These are phyloP conservation scores for Colletotrichum gloeosporioides DNA, from an alignment of 2,329 filamentous ascomycete genomes.

Conservation along the genomic window DNA sequence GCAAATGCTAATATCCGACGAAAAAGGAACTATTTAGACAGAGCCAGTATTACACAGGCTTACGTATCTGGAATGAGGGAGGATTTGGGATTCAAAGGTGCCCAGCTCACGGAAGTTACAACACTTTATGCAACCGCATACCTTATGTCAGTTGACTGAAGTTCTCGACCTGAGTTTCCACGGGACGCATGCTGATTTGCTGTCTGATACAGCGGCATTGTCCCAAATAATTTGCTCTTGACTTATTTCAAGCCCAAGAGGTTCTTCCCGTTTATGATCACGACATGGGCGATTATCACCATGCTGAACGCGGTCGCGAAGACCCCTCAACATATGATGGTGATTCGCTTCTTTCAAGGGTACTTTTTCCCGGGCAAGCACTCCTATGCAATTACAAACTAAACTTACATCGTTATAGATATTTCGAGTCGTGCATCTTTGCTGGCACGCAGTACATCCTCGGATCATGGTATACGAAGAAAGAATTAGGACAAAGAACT, in stretches of 20 bases:
- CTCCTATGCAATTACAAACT: background rate
- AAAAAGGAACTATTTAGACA: background rate
- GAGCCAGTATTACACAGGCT: background rate
- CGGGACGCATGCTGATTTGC: background rate
- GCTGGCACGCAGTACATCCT: conserved; percentile 48
- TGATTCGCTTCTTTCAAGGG: conserved; percentile 43
- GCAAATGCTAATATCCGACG: background rate
- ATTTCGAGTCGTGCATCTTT: conserved; percentile 40
- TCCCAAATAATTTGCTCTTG: background rate
- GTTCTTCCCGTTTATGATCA: conserved; percentile 2
- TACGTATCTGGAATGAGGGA: conserved; percentile 1
- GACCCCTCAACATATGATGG: conserved; percentile 31
- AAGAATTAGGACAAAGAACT: conserved; percentile 66
- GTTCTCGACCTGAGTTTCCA: background rate
- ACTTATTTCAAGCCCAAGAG: background rate
- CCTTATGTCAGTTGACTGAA: background rate
- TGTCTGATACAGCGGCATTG: background rate
- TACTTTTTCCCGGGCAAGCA: conserved; percentile 19
- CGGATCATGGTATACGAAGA: conserved; percentile 64
- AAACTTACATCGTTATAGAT: background rate
- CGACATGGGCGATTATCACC: background rate
- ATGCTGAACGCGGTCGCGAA: background rate
- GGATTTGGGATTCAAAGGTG: background rate
- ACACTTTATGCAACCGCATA: background rate
- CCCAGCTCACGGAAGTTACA: background rate